Percentiles rank a stretch among this genome's conserved stretches.
phyloP scores from a whole-genome alignment of 192 early-diverging fungal genomes.

The Spizellomyces sp. region DNA sequence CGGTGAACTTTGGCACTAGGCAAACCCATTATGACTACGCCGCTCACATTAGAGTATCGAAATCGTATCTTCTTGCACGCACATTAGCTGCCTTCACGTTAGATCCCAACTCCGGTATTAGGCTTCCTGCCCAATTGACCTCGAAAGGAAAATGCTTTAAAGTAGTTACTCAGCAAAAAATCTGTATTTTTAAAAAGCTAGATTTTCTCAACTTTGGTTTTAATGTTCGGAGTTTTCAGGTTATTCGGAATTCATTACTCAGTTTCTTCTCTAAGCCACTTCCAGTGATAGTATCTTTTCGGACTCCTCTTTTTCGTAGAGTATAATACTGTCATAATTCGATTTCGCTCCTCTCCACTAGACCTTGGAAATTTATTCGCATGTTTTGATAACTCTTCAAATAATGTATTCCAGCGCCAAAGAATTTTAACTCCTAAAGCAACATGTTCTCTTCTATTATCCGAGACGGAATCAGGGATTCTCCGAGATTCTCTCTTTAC shows the following conservation, averaged over 20 bases:
- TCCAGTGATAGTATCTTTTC: not conserved
- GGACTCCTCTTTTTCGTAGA: slow-evolving; percentile 2
- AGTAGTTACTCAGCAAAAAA: too few relatives aligned
- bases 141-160: too few relatives aligned
- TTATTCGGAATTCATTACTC: not conserved
- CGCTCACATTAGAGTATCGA: too few relatives aligned
- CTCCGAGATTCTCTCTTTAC: not conserved
- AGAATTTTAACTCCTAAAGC: not conserved
- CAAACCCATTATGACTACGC: too few relatives aligned
- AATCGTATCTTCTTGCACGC: too few relatives aligned
- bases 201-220: too few relatives aligned
- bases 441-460: not conserved
- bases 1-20: too few relatives aligned
- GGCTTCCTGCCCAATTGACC: too few relatives aligned
- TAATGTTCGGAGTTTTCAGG: too few relatives aligned
- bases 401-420: not conserved
- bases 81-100: too few relatives aligned
- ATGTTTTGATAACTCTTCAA: not conserved
- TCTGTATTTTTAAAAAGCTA: too few relatives aligned
- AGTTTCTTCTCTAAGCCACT: not conserved
- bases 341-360: not conserved
- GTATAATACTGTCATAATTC: not conserved
- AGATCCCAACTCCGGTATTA: too few relatives aligned
- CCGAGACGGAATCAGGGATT: not conserved
- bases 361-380: not conserved